Evolutionary conservation across 2,329 filamentous ascomycete species (phyloP).

Genomic region (Cladosporium sphaerospermum): DNA sequence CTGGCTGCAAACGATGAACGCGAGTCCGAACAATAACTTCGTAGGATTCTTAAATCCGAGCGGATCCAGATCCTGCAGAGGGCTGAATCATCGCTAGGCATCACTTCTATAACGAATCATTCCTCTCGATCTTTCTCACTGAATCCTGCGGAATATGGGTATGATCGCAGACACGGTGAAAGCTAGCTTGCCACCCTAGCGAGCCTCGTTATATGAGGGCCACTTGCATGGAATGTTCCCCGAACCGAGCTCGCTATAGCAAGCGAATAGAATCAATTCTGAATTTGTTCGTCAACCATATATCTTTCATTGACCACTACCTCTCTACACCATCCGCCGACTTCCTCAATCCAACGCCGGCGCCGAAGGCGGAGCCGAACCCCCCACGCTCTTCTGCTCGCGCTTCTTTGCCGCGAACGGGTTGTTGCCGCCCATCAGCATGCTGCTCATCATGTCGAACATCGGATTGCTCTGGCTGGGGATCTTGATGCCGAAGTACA

Average conservation of each 20-base stretch:
- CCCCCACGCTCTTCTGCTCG: constrained; percentile 43
- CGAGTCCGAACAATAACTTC: background rate
- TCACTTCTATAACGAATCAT: no score
- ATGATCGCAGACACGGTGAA: no score
- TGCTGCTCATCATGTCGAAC: constrained; percentile 95
- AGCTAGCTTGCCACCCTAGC: no score
- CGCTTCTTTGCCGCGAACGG: constrained; percentile 42
- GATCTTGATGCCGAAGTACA: constrained; percentile 91
- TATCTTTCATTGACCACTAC: no score
- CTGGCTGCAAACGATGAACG: background rate
- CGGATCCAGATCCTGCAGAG: background rate
- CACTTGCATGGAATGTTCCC: no score
- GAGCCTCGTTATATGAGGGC: no score
- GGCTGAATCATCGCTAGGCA: no score
- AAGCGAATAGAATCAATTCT: no score
- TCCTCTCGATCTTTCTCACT: no score
- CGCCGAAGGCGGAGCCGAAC: constrained; percentile 31
- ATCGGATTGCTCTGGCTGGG: constrained; percentile 86
- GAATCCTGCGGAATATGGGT: no score
- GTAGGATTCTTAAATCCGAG: background rate
- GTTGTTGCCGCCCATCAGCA: constrained; percentile 72
- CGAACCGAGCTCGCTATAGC: no score
- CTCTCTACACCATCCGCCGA: background rate
- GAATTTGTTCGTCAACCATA: no score
- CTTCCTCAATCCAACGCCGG: constrained; percentile 26